Percentiles rank a stretch among this genome's conserved stretches.
Evolutionary conservation across 2,329 filamentous ascomycete genomes (phyloP).

Genomic region (Arthrobotrys conoides): DNA sequence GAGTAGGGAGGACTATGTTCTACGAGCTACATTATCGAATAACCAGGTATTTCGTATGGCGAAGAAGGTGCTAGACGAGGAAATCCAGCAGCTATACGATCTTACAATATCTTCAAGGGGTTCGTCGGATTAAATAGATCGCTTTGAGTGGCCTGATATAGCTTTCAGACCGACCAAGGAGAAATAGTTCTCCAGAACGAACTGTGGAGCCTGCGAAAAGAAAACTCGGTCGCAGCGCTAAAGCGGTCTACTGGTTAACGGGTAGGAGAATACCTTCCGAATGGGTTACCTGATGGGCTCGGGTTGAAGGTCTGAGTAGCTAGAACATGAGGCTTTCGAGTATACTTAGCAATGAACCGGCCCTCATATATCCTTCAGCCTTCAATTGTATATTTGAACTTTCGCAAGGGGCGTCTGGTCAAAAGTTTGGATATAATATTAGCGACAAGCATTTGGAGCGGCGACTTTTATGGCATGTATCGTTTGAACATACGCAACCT

Average conservation of each 20-base stretch:
- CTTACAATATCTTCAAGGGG: neutral
- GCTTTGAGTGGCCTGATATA: neutral
- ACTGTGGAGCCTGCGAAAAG: neutral
- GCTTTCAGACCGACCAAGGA: neutral
- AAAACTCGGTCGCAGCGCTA: neutral
- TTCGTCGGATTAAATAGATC: neutral
- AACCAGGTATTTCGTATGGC: conserved; percentile 11
- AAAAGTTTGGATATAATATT: conserved; percentile 7
- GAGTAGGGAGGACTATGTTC: conserved; percentile 7
- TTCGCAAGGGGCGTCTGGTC: neutral
- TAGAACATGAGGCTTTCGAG: neutral
- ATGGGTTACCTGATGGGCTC: neutral
- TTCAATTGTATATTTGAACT: neutral
- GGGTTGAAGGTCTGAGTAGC: neutral
- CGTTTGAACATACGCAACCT: neutral
- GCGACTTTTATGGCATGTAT: neutral
- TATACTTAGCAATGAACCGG: neutral
- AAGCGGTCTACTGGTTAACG: too few relatives aligned
- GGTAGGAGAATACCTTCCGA: neutral
- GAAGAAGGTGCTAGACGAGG: conserved; percentile 7
- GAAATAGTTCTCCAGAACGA: too few relatives aligned
- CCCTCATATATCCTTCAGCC: neutral
- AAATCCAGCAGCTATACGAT: conserved; percentile 12
- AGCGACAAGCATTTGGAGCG: neutral
- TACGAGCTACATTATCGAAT: conserved; percentile 12